phyloP scores from a whole-genome alignment of 371 early-diverging fungal genomes.

The Circinella umbellata region DNA sequence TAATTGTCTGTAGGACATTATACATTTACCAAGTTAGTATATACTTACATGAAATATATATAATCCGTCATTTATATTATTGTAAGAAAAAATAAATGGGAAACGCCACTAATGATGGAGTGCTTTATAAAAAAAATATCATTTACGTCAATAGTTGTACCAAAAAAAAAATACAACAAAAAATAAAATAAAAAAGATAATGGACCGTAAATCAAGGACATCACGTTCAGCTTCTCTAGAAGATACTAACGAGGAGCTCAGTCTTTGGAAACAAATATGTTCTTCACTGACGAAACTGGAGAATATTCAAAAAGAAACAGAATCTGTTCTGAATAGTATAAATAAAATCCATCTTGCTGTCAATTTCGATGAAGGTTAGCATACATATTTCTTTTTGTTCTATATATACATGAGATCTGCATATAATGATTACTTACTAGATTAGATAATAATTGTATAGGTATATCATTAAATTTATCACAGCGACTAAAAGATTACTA shows the following conservation, averaged over 20 bases:
- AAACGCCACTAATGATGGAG: background rate
- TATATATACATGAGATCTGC: background rate
- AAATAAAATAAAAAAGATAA: conserved; percentile 4
- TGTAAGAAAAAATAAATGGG: too few species aligned
- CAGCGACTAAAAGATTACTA: conserved; percentile 43
- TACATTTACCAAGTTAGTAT: too few species aligned
- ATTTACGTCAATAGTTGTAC: too few species aligned
- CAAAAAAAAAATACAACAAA: too few species aligned
- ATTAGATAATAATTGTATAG: conserved; percentile 21
- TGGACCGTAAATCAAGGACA: conserved; percentile 59
- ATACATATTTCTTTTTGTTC: background rate
- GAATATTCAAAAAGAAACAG: conserved; percentile 49
- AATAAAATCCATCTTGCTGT: conserved; percentile 44
- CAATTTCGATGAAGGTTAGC: conserved; percentile 49
- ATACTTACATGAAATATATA: too few species aligned
- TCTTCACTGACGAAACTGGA: conserved; percentile 54
- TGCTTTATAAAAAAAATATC: too few species aligned
- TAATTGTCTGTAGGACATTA: too few species aligned
- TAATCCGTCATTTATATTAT: too few species aligned
- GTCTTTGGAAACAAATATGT: conserved; percentile 66
- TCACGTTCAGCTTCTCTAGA: conserved; percentile 56
- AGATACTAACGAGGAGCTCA: conserved; percentile 58
- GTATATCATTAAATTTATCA: conserved; percentile 31
- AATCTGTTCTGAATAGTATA: conserved; percentile 40
- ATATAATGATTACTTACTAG: background rate